A percentile compares a stretch with the other conserved stretches of the same genome.
phyloP scores from a whole-genome alignment of 768 basidiomycete genomes.

The Tephrocybe sp. region DNA sequence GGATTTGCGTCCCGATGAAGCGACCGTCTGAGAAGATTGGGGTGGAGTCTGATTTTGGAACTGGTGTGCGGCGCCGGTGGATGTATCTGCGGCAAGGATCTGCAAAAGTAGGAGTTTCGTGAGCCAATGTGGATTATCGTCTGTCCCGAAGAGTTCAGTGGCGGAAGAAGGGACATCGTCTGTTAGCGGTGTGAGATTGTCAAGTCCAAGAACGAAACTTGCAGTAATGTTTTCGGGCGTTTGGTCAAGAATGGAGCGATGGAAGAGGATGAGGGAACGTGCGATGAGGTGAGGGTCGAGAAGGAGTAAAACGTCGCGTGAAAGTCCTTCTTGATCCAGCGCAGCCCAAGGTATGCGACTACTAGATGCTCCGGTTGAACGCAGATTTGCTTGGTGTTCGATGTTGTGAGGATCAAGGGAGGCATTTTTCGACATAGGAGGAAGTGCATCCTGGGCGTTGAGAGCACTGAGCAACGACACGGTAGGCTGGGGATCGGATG shows the following conservation, averaged over 20 bases:
- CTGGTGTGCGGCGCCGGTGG: constrained; percentile 24
- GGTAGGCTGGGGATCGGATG: constrained; percentile 37
- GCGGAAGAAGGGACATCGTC: constrained; percentile 17
- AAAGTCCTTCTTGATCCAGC: constrained; percentile 64
- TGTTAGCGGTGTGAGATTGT: constrained; percentile 16
- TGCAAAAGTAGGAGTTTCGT: constrained; percentile 71
- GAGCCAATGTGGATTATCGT: constrained; percentile 77
- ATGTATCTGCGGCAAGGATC: constrained; percentile 60
- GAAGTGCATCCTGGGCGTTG: constrained; percentile 12
- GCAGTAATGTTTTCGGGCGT: constrained; percentile 54
- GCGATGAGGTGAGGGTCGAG: constrained; percentile 65
- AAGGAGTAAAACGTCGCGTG: constrained; percentile 59
- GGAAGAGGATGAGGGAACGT: constrained; percentile 59
- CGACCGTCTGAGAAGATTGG: constrained; percentile 7
- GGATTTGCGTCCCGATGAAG: constrained; percentile 28
- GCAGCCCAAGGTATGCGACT: constrained; percentile 43
- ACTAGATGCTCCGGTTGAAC: constrained; percentile 15
- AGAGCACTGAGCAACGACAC: constrained; percentile 48
- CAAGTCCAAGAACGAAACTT: constrained; percentile 37
- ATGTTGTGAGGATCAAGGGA: constrained; percentile 22
- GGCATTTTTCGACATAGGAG: constrained; percentile 24
- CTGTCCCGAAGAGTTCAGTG: constrained; percentile 57
- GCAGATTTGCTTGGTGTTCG: constrained; percentile 26
- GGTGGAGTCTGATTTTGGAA: background rate
- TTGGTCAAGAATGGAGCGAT: constrained; percentile 49